Evolutionary conservation across 1,284 basidiomycete genomes (phyloP), one percentile per base, ranked within the genome.

Genomic region (Boletus mariae): DNA sequence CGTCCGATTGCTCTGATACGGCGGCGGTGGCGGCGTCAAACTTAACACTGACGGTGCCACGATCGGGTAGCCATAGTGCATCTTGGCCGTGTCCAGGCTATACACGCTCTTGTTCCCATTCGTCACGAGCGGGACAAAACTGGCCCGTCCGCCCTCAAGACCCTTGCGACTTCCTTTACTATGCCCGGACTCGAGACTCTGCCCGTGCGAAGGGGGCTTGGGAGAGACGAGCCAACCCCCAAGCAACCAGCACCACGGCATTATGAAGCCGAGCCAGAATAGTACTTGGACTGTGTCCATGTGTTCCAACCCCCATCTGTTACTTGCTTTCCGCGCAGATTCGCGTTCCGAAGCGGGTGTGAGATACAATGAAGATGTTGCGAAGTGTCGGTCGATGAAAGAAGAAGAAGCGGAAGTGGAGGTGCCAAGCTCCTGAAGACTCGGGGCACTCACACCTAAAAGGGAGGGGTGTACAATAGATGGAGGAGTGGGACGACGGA

Each of bases 221-320:
- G 51, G 9, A 0, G 61, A 34, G 55, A 85, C 74, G 59, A 85
- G 77, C 86, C 86, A 88, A 2, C 85, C 85, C 0, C 85, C 85
- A 13, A 88, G 74, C 35, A 88, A 75, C 85, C 85, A 88, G 60
- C 64, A 88, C 75, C 68, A 87, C 49, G 65, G 86, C 69, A 69
- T 79, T 40, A 86, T 53, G 59, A 88, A 88, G 1, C 85, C 86
- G 0, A 83, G 56, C 82, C 83, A 88, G 69, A 88, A 88, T 11
- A 86, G 70, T 61, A 83, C 76, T 62, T 78, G 79, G 17, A 83
- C 75, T 3, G 78, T 77, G 3, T 82, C 34, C 44, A 65, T 20
- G 40, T 58, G 51, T 47, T 68, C 59, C 65, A 64, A 15, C 54
- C 53, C 9, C 70, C 73, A 29, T 60, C 60, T 53, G 12, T 51